Evolutionary conservation across 2,329 filamentous ascomycete species (phyloP).

Genomic region (Lachnellula arida): DNA sequence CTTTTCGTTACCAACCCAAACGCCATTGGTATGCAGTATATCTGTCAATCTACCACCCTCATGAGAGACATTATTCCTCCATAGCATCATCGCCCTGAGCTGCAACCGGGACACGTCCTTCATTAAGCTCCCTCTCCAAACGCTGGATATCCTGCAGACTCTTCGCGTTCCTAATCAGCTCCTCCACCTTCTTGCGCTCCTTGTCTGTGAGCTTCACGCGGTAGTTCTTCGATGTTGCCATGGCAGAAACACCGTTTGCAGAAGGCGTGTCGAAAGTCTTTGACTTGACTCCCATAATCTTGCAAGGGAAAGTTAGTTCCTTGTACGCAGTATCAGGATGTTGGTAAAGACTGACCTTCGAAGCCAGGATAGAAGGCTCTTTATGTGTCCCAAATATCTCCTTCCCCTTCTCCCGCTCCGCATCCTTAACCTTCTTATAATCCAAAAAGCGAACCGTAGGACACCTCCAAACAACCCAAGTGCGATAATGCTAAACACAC

Average conservation of each 20-base stretch:
- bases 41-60: background rate
- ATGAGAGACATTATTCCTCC: constrained; percentile 47
- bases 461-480: constrained; percentile 85
- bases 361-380: constrained; percentile 75
- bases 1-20: constrained; percentile 10
- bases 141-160: constrained; percentile 85
- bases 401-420: constrained; percentile 68
- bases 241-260: constrained; percentile 41
- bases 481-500: constrained; percentile 72
- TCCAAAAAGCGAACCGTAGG: constrained; percentile 86
- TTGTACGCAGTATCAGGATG: no score
- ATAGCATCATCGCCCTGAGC: constrained; percentile 53
- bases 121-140: constrained; percentile 86
- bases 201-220: constrained; percentile 81
- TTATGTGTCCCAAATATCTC: constrained; percentile 79
- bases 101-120: constrained; percentile 76
- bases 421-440: constrained; percentile 84
- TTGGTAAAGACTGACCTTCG: constrained; percentile 48
- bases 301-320: constrained; percentile 2
- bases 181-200: constrained; percentile 80
- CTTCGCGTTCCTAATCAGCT: constrained; percentile 82
- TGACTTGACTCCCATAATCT: constrained; percentile 83
- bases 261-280: constrained; percentile 61
- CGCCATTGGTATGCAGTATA: constrained; percentile 6
- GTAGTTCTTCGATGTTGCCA: constrained; percentile 59